Evolutionary conservation across 495 filamentous ascomycete genomes (phyloP).

Genomic region (Podospora tetraspora): DNA sequence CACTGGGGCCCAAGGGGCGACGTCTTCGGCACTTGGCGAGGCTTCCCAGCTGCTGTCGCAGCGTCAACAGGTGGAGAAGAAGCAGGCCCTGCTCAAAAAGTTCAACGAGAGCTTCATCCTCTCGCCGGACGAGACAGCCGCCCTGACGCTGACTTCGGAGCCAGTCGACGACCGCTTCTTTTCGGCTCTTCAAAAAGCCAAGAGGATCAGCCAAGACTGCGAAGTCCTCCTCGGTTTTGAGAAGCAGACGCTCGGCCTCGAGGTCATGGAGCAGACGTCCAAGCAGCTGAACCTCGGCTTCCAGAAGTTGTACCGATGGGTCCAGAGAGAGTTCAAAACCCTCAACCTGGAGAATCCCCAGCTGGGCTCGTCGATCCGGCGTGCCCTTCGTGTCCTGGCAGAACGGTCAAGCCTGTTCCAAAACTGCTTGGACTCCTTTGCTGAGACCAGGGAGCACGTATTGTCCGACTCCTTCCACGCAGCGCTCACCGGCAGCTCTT

Average conservation of each 20-base stretch:
- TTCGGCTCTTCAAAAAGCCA: conserved; percentile 67
- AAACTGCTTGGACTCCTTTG: conserved; percentile 89
- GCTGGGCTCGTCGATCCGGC: conserved; percentile 78
- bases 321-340: conserved; percentile 86
- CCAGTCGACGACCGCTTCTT: conserved; percentile 88
- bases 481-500: conserved; percentile 70
- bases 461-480: conserved; percentile 87
- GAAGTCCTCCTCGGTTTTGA: conserved; percentile 84
- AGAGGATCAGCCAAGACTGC: conserved; percentile 82
- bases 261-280: conserved; percentile 86
- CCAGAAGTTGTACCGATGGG: conserved; percentile 93
- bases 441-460: conserved; percentile 81
- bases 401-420: conserved; percentile 89
- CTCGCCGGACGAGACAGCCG: conserved; percentile 67
- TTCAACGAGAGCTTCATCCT: conserved; percentile 83
- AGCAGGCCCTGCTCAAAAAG: conserved; percentile 74
- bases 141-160: conserved; percentile 68
- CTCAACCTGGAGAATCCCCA: conserved; percentile 93
- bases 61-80: conserved; percentile 73
- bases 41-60: conserved; percentile 68
- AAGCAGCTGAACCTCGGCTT: conserved; percentile 84
- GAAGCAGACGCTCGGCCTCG: conserved; percentile 76
- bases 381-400: conserved; percentile 79
- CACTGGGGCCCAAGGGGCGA: conserved; percentile 65
- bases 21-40: conserved; percentile 71